Conservation (phyloP, 2,329 filamentous ascomycete species). For the Aspergillus alliaceus region DNA sequence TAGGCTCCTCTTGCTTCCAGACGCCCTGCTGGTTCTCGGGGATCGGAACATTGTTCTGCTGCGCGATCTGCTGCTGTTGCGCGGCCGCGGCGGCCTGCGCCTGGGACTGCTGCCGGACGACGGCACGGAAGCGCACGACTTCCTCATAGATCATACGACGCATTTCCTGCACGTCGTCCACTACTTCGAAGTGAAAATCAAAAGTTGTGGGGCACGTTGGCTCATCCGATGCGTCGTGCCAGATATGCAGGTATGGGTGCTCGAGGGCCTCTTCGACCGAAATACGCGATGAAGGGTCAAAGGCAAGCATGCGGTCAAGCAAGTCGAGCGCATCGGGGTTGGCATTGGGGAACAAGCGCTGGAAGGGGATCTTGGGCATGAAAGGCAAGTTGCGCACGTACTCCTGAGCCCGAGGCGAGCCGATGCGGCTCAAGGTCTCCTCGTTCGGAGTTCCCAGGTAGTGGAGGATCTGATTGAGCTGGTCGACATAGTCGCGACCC, state of each 20-base stretch:
- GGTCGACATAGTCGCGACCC: slow-evolving; percentile 97
- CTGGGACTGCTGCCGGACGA: slow-evolving; percentile 54
- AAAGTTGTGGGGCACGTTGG: slow-evolving; percentile 90
- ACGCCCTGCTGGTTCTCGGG: slow-evolving; percentile 58
- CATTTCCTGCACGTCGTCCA: slow-evolving; percentile 94
- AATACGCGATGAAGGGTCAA: slow-evolving; percentile 91
- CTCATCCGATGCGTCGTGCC: slow-evolving; percentile 97
- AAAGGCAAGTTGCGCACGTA: slow-evolving; percentile 95
- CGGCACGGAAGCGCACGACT: slow-evolving; percentile 77
- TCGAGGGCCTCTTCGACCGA: slow-evolving; percentile 93
- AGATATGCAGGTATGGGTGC: slow-evolving; percentile 94
- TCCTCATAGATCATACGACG: slow-evolving; percentile 97
- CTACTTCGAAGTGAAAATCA: slow-evolving; percentile 97
- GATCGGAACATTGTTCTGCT: slow-evolving; percentile 58
- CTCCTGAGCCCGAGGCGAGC: slow-evolving; percentile 92
- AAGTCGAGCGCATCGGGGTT: slow-evolving; percentile 96
- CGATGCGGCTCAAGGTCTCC: slow-evolving; percentile 89
- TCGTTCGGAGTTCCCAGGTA: slow-evolving; percentile 96
- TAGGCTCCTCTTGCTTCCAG: slow-evolving; percentile 60
- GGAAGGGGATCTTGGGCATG: slow-evolving; percentile 93
- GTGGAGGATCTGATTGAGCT: slow-evolving; percentile 98
- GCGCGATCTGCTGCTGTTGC: slow-evolving; percentile 43
- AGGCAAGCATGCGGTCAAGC: slow-evolving; percentile 94
- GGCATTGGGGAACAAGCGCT: slow-evolving; percentile 83
- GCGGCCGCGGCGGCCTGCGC: slow-evolving; percentile 34